phyloP scores from a whole-genome alignment of 202 grass and related monocot species.

The Miscanthus sacchariflorus region DNA sequence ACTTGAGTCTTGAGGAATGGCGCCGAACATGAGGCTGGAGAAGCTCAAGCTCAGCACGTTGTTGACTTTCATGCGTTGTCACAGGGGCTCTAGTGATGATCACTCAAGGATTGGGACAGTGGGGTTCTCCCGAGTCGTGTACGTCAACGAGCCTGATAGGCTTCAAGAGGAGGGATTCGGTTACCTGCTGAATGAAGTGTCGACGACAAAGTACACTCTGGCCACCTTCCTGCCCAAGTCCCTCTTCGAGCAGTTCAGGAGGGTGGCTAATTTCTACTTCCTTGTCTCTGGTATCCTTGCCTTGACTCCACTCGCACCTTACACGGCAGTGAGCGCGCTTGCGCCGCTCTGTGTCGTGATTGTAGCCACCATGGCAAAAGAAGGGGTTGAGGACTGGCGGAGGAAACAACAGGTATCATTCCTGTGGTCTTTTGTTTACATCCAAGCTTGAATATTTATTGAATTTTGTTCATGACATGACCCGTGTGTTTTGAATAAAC shows the following conservation, averaged over 20 bases:
- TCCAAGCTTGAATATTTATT: not conserved
- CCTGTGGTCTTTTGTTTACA: not conserved
- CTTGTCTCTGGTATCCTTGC: conserved; percentile 76
- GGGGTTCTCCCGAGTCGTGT: conserved; percentile 85
- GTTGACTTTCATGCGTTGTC: conserved; percentile 65
- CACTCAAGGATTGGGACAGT: conserved; percentile 67
- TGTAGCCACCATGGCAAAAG: conserved; percentile 88
- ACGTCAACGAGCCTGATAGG: conserved; percentile 63
- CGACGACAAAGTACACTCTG: conserved; percentile 84
- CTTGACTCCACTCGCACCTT: conserved; percentile 76
- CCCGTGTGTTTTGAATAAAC: not conserved
- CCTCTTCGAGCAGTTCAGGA: conserved; percentile 98
- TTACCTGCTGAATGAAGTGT: conserved; percentile 69
- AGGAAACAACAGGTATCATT: conserved; percentile 85
- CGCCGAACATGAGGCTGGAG: conserved; percentile 49
- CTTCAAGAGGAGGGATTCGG: conserved; percentile 45
- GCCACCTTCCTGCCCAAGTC: conserved; percentile 93
- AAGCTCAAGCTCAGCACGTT: conserved; percentile 67
- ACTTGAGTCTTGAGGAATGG: conserved; percentile 42
- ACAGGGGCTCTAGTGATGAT: conserved; percentile 59
- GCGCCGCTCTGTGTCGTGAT: conserved; percentile 76
- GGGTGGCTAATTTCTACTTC: conserved; percentile 99
- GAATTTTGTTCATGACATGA: conserved; percentile 4
- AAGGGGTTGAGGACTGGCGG: conserved; percentile 93
- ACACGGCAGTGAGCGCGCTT: conserved; percentile 73